These are phyloP conservation scores for Paulownia fortunei DNA, from an alignment of 257 asterid genomes.

Conservation along the genomic window DNA sequence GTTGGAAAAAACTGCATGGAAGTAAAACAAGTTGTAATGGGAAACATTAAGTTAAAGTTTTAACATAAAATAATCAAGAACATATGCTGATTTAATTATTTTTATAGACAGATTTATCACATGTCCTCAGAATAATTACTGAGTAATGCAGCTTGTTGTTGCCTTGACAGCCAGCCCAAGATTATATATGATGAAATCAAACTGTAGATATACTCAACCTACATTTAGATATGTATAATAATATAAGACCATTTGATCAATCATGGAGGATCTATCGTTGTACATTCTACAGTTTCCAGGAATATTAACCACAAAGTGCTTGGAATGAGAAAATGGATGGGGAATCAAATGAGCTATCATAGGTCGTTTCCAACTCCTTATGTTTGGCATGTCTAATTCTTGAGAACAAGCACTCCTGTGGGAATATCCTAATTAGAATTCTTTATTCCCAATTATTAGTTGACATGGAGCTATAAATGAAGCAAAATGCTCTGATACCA, in stretches of 20 bases:
- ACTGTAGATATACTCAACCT: background rate
- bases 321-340: background rate
- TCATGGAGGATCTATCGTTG: background rate
- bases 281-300: background rate
- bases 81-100: background rate
- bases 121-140: background rate
- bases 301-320: background rate
- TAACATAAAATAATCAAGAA: background rate
- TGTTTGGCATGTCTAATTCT: background rate
- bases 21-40: background rate
- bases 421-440: background rate
- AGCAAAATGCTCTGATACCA: background rate
- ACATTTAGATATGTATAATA: background rate
- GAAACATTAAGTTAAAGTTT: background rate
- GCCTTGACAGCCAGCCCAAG: constrained; percentile 7
- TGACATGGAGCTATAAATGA: background rate
- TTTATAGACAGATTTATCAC: background rate
- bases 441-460: background rate
- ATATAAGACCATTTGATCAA: background rate
- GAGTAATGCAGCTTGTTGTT: background rate
- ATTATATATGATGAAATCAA: background rate
- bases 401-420: background rate
- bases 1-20: background rate
- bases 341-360: background rate
- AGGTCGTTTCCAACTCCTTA: background rate